These are phyloP conservation scores for Mortierella sp. DNA, from an alignment of 371 early-diverging fungal genomes.

Conservation along the genomic window DNA sequence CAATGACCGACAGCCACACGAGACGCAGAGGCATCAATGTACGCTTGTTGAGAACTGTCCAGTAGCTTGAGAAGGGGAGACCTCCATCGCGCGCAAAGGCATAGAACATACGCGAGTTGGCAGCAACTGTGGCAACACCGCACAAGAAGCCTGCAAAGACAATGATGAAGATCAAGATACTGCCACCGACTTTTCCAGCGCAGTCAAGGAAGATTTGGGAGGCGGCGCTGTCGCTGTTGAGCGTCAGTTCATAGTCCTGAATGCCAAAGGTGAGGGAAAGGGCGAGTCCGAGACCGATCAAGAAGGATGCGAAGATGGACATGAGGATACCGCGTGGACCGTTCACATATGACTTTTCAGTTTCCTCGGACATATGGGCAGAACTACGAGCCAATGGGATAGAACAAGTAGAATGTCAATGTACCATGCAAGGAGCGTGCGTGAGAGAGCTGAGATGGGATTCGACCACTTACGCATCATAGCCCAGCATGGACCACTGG, in stretches of 20 bases:
- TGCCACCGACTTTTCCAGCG: constrained; percentile 61
- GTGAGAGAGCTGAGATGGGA: not conserved
- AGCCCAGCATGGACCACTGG: constrained; percentile 76
- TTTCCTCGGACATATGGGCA: constrained; percentile 82
- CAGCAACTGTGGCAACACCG: constrained; percentile 62
- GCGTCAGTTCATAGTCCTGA: constrained; percentile 59
- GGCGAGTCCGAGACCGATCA: constrained; percentile 67
- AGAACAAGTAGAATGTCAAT: not conserved
- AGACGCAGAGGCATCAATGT: constrained; percentile 57
- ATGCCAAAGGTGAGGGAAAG: constrained; percentile 68
- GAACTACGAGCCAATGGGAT: constrained; percentile 57
- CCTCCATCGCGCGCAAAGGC: constrained; percentile 82
- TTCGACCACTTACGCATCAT: constrained; percentile 59
- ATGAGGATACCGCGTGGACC: constrained; percentile 72
- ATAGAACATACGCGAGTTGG: constrained; percentile 78
- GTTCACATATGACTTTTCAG: constrained; percentile 66
- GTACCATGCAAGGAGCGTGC: not conserved
- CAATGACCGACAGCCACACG: constrained; percentile 62
- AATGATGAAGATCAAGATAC: constrained; percentile 61
- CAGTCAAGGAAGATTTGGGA: constrained; percentile 75
- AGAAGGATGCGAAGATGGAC: constrained; percentile 66
- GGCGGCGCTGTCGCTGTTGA: constrained; percentile 55
- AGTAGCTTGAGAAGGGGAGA: constrained; percentile 45
- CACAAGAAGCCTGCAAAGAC: constrained; percentile 70
- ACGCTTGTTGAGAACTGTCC: constrained; percentile 54